Base-by-base conservation (phyloP, 352 stramenopile genomes). In the Phytophthora pluvialis region DNA sequence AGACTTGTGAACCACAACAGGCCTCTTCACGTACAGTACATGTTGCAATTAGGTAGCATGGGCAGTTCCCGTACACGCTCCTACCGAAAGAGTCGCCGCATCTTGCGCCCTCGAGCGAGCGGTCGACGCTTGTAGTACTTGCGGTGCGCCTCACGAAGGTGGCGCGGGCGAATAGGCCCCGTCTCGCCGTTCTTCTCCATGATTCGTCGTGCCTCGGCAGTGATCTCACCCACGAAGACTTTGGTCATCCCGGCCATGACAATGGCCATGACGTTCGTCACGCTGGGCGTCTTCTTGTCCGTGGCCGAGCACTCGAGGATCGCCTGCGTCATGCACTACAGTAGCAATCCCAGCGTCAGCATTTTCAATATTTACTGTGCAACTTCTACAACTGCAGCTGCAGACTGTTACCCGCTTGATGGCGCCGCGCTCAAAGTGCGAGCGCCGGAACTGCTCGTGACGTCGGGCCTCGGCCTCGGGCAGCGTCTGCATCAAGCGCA, bases 201-300 rank as follows among this genome's bases (percentile, higher is more conserved):
- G 48, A 94, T 90, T 15, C 72, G 74, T 32, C 87, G 83, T 4
- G 87, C 87, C 85, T 94, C 83, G 2, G 86, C 80, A 11, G 82
- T 92, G 52, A 95, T 75, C 48, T 91, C 82, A 16, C 87, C 83
- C 0, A 93, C 82, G 38, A 95, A 93, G 13, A 89, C 81, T 54
- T 95, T 95, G 28, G 83, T 86, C 78, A 95, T 91, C n/a, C 87
- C 87, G 7, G 81, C 85, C 85, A 95, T 94, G 64, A 93, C 83
- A 46, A 95, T 95, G 16, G 82, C 72, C 87, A 95, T 95, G 51
- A 95, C 83, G 56, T 94, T 88, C 49, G 83, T 93, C 36, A 94
- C 85, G 26, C 62, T 79, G 26, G 85, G 80, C 32, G 63, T 63
- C 29, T 58, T 83, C 58, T 77, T 85, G 60, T 94, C 85, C 2